phyloP scores from a whole-genome alignment of 176 grass and related monocot genomes.

The Themeda triandra region DNA sequence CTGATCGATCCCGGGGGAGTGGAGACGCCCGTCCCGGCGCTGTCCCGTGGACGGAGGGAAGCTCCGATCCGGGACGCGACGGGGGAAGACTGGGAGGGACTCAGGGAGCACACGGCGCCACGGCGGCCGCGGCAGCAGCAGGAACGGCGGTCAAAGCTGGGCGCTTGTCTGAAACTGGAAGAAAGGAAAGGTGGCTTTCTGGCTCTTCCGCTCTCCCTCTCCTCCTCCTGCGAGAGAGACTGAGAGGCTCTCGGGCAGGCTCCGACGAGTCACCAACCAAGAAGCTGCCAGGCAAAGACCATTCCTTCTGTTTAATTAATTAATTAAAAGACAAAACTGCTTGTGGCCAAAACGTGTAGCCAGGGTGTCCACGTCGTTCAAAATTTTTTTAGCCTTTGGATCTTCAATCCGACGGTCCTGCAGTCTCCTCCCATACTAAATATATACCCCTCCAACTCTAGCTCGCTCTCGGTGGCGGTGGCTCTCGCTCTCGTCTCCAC shows the following conservation, averaged over 20 bases:
- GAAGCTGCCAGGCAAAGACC: not conserved
- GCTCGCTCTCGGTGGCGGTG: too few species aligned
- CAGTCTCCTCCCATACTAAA: too few species aligned
- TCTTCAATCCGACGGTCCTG: too few species aligned
- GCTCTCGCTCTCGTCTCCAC: too few species aligned
- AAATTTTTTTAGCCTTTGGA: too few species aligned
- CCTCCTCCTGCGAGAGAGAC: not conserved
- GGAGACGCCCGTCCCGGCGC: not conserved
- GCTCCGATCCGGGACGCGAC: constrained; percentile 6
- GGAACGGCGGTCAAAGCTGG: constrained; percentile 13
- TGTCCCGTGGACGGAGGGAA: not conserved
- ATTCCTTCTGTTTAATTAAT: not conserved
- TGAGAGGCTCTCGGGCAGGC: not conserved
- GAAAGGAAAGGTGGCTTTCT: not conserved
- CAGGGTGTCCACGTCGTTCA: too few species aligned
- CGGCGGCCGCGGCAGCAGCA: not conserved
- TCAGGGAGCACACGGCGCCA: not conserved
- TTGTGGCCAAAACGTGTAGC: too few species aligned
- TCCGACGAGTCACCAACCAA: constrained; percentile 8
- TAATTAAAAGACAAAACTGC: too few species aligned
- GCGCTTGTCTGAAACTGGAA: not conserved
- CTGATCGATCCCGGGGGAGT: not conserved
- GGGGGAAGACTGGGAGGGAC: not conserved
- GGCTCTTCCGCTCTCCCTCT: not conserved
- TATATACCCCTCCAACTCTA: too few species aligned